Evolutionary conservation across 169 alveolate genomes (phyloP), one percentile per base, ranked within the genome.

Genomic region (Neospora caninum): DNA sequence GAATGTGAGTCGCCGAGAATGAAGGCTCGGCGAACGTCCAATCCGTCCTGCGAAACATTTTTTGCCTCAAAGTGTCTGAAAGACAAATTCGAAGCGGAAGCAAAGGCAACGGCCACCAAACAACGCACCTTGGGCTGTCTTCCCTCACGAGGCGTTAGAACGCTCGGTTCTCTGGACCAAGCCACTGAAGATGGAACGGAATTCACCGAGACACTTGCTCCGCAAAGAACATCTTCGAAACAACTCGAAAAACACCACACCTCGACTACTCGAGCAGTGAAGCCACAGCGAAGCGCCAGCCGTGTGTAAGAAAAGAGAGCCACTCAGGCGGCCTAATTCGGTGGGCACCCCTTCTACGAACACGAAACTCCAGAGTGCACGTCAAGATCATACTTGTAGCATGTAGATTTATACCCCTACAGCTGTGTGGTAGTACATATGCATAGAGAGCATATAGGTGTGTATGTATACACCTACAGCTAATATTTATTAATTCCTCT

Each of bases 41-140:
- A 82, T 18, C 89, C 89, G 64, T 39, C 89, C 53, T 82, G 89
- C 67, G 89, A 38, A 49, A 9, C 89, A 18, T 82, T 82, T 49
- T 82, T 31, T 49, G 89, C 89, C 67, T 82, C 89, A 16, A 82
- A 82, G 89, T 82, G 89, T 34, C 54, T 82, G 89, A 82, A 82
- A 31, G 54, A 82, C 0, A 22, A 41, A 16, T 82, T 82, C 67
- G 38, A 82, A 22, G 0, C n/a, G 89, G 43, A 41, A 34, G 69
- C 69, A 41, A 67, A 25, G 45, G 45, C 45, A 20, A 78, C 31
- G 73, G 73, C 73, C 16, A 27, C 73, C 73, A 27, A 64, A 27
- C 73, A 16, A 29, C 73, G 25, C 73, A 27, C 73, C 73, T 27
- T 64, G 34, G 20, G 73, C 73, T 29, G 73, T 29, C 31, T 4